Evolutionary conservation across 768 basidiomycete species (phyloP), one percentile per base, ranked within the genome.

Genomic region (Boletus reticuloceps): DNA sequence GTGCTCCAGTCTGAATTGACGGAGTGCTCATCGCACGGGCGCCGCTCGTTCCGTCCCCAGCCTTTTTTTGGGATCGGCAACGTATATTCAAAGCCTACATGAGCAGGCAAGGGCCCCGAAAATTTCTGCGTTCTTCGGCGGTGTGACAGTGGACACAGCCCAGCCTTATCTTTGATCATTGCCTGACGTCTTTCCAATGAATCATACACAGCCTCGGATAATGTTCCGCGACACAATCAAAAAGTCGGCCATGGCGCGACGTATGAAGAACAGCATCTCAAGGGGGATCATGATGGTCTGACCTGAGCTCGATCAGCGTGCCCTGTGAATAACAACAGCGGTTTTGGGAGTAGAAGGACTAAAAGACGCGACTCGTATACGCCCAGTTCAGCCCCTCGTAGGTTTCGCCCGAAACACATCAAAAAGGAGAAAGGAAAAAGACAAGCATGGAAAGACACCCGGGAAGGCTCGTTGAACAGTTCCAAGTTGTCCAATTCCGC

Each of bases 401-500:
- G 13, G 34, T 36, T 14, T 36, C 34, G 12, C 34, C 34, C 3
- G 13, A 11, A 49, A 38, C 47, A 14, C 41, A 14, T 25, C 31
- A 12, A 34, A 36, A 40, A 34, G 20, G 11, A 32, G 16, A 19
- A 6, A 16, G 20, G 14, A 11, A 58, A n/a, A 1, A 22, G 2
- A 4, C n/a, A 29, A 40, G 4, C 31, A 49, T 49, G 32, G 58
- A 59, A 9, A 54, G 53, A 54, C 56, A 55, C 17, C 45, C 57
- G 4, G 50, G 46, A 2, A 55, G 61, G 6, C 55, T 68, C 36
- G 47, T 69, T 37, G 66, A 70, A 11, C 66, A 65, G 39, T 61
- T 69, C 27, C 65, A 70, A 47, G 53, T 11, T 19, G 58, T 61
- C 20, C 68, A 64, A 42, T 6, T 54, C 9, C 61, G 66, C 46